Evolutionary conservation across 768 basidiomycete species (phyloP), one percentile per base, ranked within the genome.

Genomic region (Tephrocybe sp.): DNA sequence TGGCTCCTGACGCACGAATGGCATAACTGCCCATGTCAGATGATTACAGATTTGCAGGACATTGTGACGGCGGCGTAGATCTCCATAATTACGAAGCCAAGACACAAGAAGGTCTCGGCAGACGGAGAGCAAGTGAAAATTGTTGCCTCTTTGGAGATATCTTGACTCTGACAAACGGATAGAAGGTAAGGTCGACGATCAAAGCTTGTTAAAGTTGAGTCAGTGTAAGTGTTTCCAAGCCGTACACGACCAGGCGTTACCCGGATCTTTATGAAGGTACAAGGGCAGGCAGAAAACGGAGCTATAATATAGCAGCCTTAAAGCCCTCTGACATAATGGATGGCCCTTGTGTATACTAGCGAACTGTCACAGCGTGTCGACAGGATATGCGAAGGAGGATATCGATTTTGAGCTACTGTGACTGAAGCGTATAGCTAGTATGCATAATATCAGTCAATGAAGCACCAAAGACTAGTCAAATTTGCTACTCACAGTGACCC

Each of bases 1-100:
- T 23, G 32, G 20, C 50, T 45, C 53, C 48, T 54, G 56, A 52
- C 36, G n/a, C 43, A 26, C 21, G 44, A 36, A 30, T 9, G 53
- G 54, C 53, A 50, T 45, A 15, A 38, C 26, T 42, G 44, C 28
- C 44, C 40, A 38, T 33, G 34, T 6, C 48, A 40, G 52, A 47
- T 49, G 56, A 55, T 55, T 42, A 34, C 25, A 28, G 41, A n/a
- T n/a, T 14, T 18, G 15, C 17, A 36, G 24, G 23, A 34, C 25
- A 48, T 45, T 32, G n/a, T 23, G 36, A 48, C 33, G 12, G 5
- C 40, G n/a, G 37, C 15, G 30, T 26, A 24, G 21, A 46, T 30
- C 25, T 45, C n/a, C 23, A 17, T 30, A 30, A 6, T 12, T 5
- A 30, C 28, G 12, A 30, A 5, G 28, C 12, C 28, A 5, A 12